Base-by-base conservation (phyloP, 2,329 filamentous ascomycete genomes). In the Aureobasidium sp. region DNA sequence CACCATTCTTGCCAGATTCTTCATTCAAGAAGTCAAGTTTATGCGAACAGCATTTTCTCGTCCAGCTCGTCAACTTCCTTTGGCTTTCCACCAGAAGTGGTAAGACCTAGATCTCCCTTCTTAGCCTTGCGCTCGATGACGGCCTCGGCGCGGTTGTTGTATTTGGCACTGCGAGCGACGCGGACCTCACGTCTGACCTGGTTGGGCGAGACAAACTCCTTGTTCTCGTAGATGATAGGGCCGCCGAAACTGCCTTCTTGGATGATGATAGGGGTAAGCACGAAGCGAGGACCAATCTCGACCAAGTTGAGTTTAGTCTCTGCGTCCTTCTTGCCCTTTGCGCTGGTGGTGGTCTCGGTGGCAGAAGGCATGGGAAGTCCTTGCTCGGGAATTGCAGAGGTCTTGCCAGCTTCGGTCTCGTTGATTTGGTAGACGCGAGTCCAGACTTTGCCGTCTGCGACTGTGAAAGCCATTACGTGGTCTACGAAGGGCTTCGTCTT, bases 201-300 rank as follows among this genome's bases (percentile, higher is more conserved):
- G 83, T 99, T 99, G 10, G 94, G 94, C 68, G 89, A 94, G 60
- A 99, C 90, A 70, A 96, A 99, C 74, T 96, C 88, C 81, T 91
- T 94, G 80, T 97, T 97, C 80, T 97, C 91, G 78, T 96, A 99
- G 71, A 99, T 95, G 67, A 97, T 91, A 3, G 94, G 93, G 0
- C 94, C 94, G 60, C 93, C 93, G 69, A 99, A 97, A 64, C 89
- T 92, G 47, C 91, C 91, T 74, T 99, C 94, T 69, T 96, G 86
- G 67, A 97, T 96, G 62, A 97, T 87, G 67, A 97, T 97, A 0
- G 94, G 93, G 29, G 91, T 97, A 56, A 97, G 80, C 34, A 97
- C 91, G 68, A 97, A 93, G 50, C 94, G 84, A 0, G 94, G 94
- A 0, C 94, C 94, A 65, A 99, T 96, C 76, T 99, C 94, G 1